Evolutionary conservation across 2,329 filamentous ascomycete genomes (phyloP).

Genomic region (Fusarium euwallaceae): DNA sequence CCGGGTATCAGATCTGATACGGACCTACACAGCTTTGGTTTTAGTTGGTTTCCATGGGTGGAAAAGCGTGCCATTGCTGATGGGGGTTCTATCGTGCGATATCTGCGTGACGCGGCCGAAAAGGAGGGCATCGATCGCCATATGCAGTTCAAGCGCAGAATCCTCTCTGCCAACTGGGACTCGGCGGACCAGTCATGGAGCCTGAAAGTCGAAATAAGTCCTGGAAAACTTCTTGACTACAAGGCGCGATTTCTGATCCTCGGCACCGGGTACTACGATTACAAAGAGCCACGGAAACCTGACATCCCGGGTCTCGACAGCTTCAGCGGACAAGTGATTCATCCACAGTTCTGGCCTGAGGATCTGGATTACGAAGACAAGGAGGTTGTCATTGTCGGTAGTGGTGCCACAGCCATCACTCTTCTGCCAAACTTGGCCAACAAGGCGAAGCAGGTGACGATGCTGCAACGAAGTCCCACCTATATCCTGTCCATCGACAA

Average conservation of each 20-base stretch:
- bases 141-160: background rate
- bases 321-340: conserved; percentile 61
- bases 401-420: conserved; percentile 76
- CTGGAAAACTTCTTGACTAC: background rate
- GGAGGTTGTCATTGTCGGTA: conserved; percentile 74
- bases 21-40: conserved; percentile 72
- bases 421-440: conserved; percentile 71
- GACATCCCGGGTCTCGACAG: conserved; percentile 56
- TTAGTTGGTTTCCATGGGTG: conserved; percentile 77
- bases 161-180: background rate
- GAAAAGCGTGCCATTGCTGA: conserved; percentile 61
- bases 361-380: conserved; percentile 74
- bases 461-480: conserved; percentile 76
- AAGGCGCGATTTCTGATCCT: background rate
- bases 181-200: background rate
- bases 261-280: conserved; percentile 74
- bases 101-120: background rate
- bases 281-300: conserved; percentile 66
- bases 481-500: conserved; percentile 67
- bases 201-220: background rate
- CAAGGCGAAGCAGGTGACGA: conserved; percentile 71
- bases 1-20: conserved; percentile 76
- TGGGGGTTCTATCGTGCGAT: conserved; percentile 45
- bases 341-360: conserved; percentile 81
- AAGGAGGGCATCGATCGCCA: background rate